Evolutionary conservation across 2,329 filamentous ascomycete species (phyloP).

Genomic region (Ceratocystis destructans): DNA sequence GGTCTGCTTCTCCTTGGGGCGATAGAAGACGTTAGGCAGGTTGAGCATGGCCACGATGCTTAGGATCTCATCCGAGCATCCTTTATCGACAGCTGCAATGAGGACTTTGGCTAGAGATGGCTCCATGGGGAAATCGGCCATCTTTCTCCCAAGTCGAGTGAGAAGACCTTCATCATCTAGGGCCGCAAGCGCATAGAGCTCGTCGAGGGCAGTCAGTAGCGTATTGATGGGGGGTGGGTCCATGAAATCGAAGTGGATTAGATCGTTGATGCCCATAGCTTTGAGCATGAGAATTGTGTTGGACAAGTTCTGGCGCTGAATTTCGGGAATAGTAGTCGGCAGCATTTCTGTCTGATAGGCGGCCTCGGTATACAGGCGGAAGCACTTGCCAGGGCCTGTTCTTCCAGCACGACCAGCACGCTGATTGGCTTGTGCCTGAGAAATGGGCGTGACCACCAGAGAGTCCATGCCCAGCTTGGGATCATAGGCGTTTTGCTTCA

Average conservation of each 20-base stretch:
- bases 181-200: conserved; percentile 81
- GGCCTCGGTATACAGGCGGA: conserved; percentile 86
- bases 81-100: conserved; percentile 72
- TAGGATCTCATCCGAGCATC: conserved; percentile 86
- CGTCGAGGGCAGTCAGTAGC: conserved; percentile 90
- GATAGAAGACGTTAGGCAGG: conserved; percentile 76
- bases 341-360: conserved; percentile 96
- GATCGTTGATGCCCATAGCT: conserved; percentile 96
- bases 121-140: conserved; percentile 98
- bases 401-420: conserved; percentile 82
- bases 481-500: conserved; percentile 95
- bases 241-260: conserved; percentile 98
- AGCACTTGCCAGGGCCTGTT: conserved; percentile 92
- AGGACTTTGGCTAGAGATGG: conserved; percentile 81
- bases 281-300: conserved; percentile 95
- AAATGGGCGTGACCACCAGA: conserved; percentile 87
- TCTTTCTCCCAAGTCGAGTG: conserved; percentile 82
- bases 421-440: conserved; percentile 91
- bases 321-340: conserved; percentile 89
- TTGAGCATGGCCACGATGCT: conserved; percentile 92
- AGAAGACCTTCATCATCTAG: conserved; percentile 90
- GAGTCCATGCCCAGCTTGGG: conserved; percentile 97
- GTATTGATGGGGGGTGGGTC: conserved; percentile 95
- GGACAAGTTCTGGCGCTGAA: conserved; percentile 84
- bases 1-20: conserved; percentile 91